phyloP scores from a whole-genome alignment of 495 filamentous ascomycete species.

The Parmelia sp. region DNA sequence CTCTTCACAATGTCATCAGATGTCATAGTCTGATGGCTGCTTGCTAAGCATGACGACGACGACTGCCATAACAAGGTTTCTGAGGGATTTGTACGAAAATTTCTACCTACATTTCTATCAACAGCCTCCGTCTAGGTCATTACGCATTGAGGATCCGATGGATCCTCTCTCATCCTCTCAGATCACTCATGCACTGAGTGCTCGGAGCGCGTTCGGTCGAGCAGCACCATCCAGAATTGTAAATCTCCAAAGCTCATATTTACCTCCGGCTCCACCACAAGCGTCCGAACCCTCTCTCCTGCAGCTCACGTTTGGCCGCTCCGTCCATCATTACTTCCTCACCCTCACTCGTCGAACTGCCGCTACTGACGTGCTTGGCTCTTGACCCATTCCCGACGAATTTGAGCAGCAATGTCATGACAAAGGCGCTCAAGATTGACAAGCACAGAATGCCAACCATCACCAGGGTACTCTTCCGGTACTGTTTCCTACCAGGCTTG shows the following conservation, averaged over 20 bases:
- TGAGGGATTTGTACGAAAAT: no score
- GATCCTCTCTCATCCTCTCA: not conserved
- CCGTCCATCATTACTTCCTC: conserved; percentile 56
- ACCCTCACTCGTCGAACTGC: conserved; percentile 36
- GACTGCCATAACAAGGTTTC: no score
- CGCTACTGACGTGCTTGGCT: conserved; percentile 40
- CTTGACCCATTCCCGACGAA: conserved; percentile 52
- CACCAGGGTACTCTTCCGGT: conserved; percentile 73
- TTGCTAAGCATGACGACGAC: no score
- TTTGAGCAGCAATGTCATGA: conserved; percentile 61
- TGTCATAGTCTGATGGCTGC: no score
- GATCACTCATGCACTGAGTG: no score
- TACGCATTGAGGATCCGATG: not conserved
- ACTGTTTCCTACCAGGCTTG: conserved; percentile 59
- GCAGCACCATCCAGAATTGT: not conserved
- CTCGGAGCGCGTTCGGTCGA: not conserved
- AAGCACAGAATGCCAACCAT: conserved; percentile 81
- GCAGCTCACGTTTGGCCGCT: conserved; percentile 60
- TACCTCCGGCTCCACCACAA: conserved; percentile 40
- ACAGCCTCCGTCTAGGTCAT: not conserved
- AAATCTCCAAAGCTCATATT: no score
- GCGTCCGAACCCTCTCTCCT: conserved; percentile 61
- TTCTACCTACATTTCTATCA: not conserved
- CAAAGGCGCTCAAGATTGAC: conserved; percentile 63
- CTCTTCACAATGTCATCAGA: no score